Evolutionary conservation across 768 basidiomycete genomes (phyloP).

Genomic region (Chiua virens): DNA sequence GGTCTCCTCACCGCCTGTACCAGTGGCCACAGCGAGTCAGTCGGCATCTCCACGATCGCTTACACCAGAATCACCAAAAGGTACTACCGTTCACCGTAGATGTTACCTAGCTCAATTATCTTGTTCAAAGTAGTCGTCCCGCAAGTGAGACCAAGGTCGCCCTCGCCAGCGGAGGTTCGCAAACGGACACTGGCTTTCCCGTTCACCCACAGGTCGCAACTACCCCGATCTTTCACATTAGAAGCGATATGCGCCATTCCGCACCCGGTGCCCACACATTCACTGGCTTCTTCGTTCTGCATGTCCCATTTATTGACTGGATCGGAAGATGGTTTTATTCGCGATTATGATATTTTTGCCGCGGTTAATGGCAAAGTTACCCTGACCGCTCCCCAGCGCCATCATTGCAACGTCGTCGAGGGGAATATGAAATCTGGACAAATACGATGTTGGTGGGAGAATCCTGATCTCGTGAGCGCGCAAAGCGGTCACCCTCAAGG

Average conservation of each 20-base stretch:
- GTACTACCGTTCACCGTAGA: constrained; percentile 19
- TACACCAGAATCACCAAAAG: constrained; percentile 35
- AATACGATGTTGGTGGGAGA: constrained; percentile 90
- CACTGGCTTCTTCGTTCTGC: constrained; percentile 83
- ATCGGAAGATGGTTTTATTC: constrained; percentile 90
- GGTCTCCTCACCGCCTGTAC: constrained; percentile 27
- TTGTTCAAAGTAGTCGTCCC: constrained; percentile 12
- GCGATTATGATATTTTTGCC: constrained; percentile 88
- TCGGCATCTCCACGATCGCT: constrained; percentile 27
- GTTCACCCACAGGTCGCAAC: constrained; percentile 24
- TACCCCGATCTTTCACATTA: constrained; percentile 72
- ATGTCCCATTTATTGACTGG: constrained; percentile 89
- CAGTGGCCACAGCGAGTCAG: constrained; percentile 20
- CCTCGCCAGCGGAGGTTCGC: constrained; percentile 57
- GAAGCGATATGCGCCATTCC: constrained; percentile 93
- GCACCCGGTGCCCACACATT: constrained; percentile 83
- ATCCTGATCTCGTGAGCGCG: constrained; percentile 35
- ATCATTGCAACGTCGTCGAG: constrained; percentile 88
- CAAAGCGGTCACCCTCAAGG: constrained; percentile 34
- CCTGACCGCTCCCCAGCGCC: constrained; percentile 84
- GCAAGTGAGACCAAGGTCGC: constrained; percentile 39
- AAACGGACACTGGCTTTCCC: constrained; percentile 42
- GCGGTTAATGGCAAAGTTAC: constrained; percentile 86
- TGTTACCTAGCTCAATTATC: constrained; percentile 17
- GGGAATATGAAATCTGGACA: constrained; percentile 90